These are phyloP conservation scores for Fusarium sp. DNA, from an alignment of 2,329 filamentous ascomycete genomes.

Conservation along the genomic window DNA sequence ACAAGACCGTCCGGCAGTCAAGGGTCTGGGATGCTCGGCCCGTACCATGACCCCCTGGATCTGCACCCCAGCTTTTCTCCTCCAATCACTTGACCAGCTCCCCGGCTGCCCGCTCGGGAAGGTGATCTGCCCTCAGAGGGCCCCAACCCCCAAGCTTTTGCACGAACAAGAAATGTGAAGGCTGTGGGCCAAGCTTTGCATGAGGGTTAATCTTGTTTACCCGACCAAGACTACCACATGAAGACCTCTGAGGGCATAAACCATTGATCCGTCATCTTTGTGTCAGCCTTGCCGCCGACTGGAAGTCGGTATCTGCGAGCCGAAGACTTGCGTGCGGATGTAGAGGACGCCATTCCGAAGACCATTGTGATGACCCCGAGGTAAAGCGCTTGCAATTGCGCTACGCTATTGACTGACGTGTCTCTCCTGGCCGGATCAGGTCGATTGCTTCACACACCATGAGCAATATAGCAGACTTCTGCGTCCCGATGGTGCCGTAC, in stretches of 20 bases:
- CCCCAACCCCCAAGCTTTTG: slow-evolving; percentile 7
- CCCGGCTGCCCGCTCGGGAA: slow-evolving; percentile 36
- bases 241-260: background rate
- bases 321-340: background rate
- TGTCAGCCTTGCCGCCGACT: background rate
- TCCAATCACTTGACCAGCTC: slow-evolving; percentile 32
- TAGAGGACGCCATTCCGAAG: background rate
- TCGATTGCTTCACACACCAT: background rate
- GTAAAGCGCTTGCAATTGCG: background rate
- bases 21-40: slow-evolving; percentile 44
- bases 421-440: background rate
- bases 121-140: slow-evolving; percentile 10
- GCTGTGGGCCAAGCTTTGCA: background rate
- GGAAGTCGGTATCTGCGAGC: background rate
- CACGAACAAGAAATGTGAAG: slow-evolving; percentile 4
- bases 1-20: slow-evolving; percentile 26
- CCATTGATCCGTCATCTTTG: background rate
- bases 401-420: background rate
- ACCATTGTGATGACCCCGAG: background rate
- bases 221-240: background rate
- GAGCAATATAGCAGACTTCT: background rate
- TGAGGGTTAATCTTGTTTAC: background rate
- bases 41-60: slow-evolving; percentile 38
- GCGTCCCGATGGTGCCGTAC: background rate
- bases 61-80: slow-evolving; percentile 43